Base-by-base conservation (phyloP, 495 filamentous ascomycete species). In the Massariosphaeria phaeospora region DNA sequence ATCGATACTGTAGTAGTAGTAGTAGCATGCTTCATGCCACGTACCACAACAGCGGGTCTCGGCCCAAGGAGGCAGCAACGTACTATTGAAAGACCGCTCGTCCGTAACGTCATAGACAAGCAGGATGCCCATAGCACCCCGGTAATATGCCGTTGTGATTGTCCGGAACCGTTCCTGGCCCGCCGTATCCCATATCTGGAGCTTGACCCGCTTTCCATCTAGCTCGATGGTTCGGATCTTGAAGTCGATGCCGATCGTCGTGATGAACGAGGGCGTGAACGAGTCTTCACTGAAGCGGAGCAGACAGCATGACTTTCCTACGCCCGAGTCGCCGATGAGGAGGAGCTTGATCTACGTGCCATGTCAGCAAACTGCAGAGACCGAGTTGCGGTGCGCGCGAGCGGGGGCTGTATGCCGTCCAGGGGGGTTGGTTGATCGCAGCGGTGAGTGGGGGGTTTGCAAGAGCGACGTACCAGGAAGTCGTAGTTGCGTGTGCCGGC, bases 131-230 rank as follows among this genome's bases (percentile, higher is more conserved):
- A 96, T 96, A 39, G 93, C 93, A 59, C 93, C 93, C 67, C 93
- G 80, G 71, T 98, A 98, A 73, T 98, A 98, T 49, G 93, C 93
- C 40, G 93, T 98, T 35, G 93, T 98, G 75, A 98, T 98, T 51
- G 93, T 98, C 59, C 93, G 80, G 78, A 98, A 98, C 41, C 93
- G 84, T 73, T 98, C 93, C 72, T 98, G 93, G 13, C 93, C 93
- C 52, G 93, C 93, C 15, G 93, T 98, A 67, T 98, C 93, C 93
- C 93, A 98, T 69, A 98, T 98, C 75, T 98, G 93, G 67, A 98
- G 75, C 76, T 98, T 98, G 53, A 98, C 91, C 44, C 91, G 77
- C 82, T 98, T 98, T 58, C 91, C 91, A 67, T 98, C 93, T 55
- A 98, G 74, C 73, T 98, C 93, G 73, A 98, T 98, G 52, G 93